A percentile compares a stretch with the other conserved stretches of the same genome.
phyloP scores from a whole-genome alignment of 805 yeast genomes.

The Debaryomyces tyrocola region DNA sequence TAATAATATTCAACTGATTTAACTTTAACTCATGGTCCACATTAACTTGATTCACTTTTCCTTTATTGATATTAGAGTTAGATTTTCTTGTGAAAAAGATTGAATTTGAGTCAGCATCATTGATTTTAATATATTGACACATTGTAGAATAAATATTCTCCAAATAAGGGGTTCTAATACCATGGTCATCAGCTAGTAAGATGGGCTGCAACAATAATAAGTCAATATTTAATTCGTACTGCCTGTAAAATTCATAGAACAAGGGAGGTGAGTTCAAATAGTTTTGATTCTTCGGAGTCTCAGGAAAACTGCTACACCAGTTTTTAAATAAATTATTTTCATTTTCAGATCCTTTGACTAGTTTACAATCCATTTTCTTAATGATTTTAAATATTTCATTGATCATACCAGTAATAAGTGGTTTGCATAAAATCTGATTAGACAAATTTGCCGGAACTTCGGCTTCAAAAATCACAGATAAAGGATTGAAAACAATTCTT shows the following conservation, averaged over 20 bases:
- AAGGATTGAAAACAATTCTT: conserved; percentile 72
- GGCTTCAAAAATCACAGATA: conserved; percentile 71
- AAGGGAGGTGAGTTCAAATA: conserved; percentile 54
- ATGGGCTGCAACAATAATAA: conserved; percentile 82
- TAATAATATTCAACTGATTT: conserved; percentile 20
- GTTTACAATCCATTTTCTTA: conserved; percentile 73
- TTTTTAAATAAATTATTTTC: conserved; percentile 57
- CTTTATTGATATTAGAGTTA: conserved; percentile 1
- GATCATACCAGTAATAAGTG: conserved; percentile 77
- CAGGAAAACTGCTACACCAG: conserved; percentile 50
- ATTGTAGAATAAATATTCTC: conserved; percentile 81
- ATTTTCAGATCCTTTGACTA: conserved; percentile 68
- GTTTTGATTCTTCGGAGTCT: conserved; percentile 20
- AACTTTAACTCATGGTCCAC: conserved; percentile 17
- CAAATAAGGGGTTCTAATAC: conserved; percentile 84
- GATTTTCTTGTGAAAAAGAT: conserved; percentile 29
- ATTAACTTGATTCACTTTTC: conserved; percentile 1
- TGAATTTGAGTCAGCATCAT: conserved; percentile 24
- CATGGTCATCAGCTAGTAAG: conserved; percentile 83
- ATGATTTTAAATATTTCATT: conserved; percentile 72
- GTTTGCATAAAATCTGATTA: conserved; percentile 77
- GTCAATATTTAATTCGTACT: conserved; percentile 61
- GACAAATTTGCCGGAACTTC: conserved; percentile 59
- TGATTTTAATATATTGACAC: conserved; percentile 59
- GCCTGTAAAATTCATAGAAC: conserved; percentile 64